These are phyloP conservation scores for Nannochloropsis oceanica DNA, from an alignment of 108 stramenopile species.

Conservation along the genomic window DNA sequence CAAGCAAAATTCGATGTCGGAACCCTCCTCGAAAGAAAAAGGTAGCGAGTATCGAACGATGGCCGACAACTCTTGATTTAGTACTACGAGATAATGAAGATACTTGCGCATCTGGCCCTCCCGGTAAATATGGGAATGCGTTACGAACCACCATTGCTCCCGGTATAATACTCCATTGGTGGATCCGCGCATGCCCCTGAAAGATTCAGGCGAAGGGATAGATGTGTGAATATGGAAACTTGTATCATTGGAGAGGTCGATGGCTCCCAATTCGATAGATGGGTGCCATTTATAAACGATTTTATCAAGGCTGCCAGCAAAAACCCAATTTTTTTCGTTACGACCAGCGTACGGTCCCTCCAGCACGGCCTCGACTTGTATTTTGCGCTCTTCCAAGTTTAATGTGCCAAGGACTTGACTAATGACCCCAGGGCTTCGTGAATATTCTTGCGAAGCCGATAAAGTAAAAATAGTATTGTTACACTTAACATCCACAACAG, in stretches of 20 bases:
- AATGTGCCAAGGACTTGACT: not conserved
- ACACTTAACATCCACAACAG: not conserved
- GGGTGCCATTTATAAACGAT: not conserved
- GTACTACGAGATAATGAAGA: not conserved
- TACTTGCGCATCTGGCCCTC: not conserved
- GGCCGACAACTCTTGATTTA: not conserved
- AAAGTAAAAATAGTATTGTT: not conserved
- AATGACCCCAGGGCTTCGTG: not conserved
- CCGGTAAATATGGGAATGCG: not conserved
- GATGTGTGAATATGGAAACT: not conserved
- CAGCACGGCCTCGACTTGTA: not conserved
- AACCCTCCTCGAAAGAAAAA: not conserved
- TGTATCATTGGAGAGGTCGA: not conserved
- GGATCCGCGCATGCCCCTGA: not conserved
- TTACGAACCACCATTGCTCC: not conserved
- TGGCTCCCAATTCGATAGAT: not conserved
- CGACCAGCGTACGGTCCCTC: not conserved
- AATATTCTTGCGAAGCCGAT: not conserved
- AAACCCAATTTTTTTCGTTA: not conserved
- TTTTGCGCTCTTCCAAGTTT: not conserved
- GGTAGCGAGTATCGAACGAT: not conserved
- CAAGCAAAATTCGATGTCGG: not conserved
- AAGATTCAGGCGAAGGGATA: not conserved
- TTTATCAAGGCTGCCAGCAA: not conserved
- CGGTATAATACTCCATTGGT: not conserved